Conservation (phyloP, 208 protist genomes). For the Balamuthia mandrillaris region DNA sequence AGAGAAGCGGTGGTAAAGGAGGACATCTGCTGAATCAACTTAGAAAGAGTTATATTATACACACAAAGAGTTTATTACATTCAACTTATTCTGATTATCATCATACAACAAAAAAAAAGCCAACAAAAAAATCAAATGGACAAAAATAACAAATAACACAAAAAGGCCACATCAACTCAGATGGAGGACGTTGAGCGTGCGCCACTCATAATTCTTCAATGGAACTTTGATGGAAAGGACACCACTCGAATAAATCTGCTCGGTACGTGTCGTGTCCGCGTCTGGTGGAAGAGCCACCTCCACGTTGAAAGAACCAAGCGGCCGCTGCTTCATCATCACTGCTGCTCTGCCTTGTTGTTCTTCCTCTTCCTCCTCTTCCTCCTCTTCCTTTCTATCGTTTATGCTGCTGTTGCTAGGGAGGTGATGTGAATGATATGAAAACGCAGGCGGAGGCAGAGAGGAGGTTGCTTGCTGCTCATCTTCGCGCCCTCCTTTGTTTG, state of each 20-base stretch:
- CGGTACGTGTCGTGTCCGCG: constrained; percentile 6
- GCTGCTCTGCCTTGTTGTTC: neutral
- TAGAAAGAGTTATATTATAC: neutral
- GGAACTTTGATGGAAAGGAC: constrained; percentile 33
- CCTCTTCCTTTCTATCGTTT: neutral
- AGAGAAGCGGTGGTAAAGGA: neutral
- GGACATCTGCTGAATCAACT: neutral
- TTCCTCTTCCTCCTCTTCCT: neutral
- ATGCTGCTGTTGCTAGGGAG: neutral
- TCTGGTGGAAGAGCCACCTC: neutral
- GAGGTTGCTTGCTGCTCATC: too few species aligned
- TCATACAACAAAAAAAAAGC: neutral
- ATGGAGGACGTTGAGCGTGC: constrained; percentile 20
- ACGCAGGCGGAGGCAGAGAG: neutral
- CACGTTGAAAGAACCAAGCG: neutral
- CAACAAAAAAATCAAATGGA: neutral
- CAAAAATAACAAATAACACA: neutral
- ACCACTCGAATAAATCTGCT: neutral
- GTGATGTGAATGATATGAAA: neutral
- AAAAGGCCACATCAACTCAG: neutral
- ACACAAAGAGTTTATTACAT: neutral
- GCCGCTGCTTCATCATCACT: constrained; percentile 1
- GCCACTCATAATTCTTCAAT: neutral
- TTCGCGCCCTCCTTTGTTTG: too few species aligned
- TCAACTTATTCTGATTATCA: neutral